These are phyloP conservation scores for Triticum timopheevii DNA, from an alignment of 176 grass and related monocot species.

Conservation along the genomic window DNA sequence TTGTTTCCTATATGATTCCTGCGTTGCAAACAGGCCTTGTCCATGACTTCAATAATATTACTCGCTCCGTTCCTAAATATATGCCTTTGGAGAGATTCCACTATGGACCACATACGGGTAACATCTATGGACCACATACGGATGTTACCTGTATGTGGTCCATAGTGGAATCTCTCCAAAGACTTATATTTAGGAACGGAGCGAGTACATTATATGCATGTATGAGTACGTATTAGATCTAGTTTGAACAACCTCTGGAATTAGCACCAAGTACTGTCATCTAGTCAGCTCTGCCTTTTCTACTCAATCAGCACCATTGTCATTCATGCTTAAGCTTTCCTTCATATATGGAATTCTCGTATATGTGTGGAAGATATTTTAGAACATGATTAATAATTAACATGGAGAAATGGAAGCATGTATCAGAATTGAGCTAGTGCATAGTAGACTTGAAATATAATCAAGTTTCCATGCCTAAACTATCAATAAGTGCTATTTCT, in stretches of 20 bases:
- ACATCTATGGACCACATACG: too few species aligned
- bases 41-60: not conserved
- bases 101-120: too few species aligned
- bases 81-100: too few species aligned
- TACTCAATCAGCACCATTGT: not conserved
- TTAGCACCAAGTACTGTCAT: constrained; percentile 8
- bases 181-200: too few species aligned
- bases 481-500: not conserved
- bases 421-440: not conserved
- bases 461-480: not conserved
- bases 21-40: not conserved
- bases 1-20: constrained; percentile 16
- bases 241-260: constrained; percentile 20
- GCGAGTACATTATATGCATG: not conserved
- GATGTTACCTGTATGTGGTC: too few species aligned
- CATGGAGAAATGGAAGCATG: not conserved
- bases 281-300: not conserved
- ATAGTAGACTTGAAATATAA: not conserved
- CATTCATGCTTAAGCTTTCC: constrained; percentile 4
- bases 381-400: not conserved
- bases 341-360: not conserved
- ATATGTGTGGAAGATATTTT: constrained; percentile 12
- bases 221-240: not conserved
- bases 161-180: too few species aligned
- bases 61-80: too few species aligned